These are phyloP conservation scores for Apiospora phragmitis DNA, from an alignment of 2,329 filamentous ascomycete genomes.

Conservation along the genomic window DNA sequence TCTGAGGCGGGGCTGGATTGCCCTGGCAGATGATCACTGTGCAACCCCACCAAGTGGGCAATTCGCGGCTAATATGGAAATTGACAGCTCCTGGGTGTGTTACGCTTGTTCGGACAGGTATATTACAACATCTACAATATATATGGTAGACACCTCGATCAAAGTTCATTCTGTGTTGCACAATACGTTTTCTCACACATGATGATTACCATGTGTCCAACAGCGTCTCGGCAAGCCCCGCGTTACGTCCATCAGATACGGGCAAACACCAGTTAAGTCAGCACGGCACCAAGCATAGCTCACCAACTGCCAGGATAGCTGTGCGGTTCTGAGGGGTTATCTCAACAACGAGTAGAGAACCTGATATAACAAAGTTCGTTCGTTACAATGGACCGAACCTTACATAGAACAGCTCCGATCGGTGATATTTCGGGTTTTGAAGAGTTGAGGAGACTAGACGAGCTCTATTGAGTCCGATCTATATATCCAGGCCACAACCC, in stretches of 20 bases:
- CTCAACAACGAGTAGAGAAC: neutral
- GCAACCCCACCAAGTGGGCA: neutral
- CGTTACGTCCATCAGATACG: neutral
- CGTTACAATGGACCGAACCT: neutral
- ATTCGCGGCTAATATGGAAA: neutral
- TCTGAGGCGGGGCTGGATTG: neutral
- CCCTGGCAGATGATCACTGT: neutral
- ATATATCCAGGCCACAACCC: neutral
- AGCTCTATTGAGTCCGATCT: neutral
- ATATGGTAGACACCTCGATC: neutral
- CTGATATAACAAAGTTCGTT: neutral
- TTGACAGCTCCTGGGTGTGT: neutral
- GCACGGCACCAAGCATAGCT: neutral
- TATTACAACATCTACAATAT: neutral
- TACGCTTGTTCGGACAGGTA: neutral
- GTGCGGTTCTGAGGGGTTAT: neutral
- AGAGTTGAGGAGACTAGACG: neutral
- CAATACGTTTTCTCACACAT: neutral
- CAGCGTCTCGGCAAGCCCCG: neutral
- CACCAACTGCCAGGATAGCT: neutral
- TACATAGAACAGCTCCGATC: neutral
- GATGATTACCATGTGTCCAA: neutral
- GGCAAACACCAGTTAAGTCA: neutral
- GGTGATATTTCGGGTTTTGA: neutral
- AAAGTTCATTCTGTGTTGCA: neutral